These are phyloP conservation scores for Malus hybrid DNA, from an alignment of 331 rosid genomes.

Conservation along the genomic window DNA sequence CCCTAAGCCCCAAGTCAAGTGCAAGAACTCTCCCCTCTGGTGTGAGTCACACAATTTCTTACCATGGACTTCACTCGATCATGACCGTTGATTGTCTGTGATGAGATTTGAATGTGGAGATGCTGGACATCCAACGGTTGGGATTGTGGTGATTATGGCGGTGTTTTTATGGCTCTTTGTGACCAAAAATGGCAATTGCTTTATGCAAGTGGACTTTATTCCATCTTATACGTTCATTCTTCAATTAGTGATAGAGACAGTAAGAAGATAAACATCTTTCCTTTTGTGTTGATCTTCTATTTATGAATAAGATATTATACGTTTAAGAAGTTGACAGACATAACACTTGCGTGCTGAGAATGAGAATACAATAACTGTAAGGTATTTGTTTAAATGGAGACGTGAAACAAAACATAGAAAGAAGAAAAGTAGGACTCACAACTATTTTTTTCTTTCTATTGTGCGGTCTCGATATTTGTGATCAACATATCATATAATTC, in stretches of 20 bases:
- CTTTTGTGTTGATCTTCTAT: too few relatives aligned
- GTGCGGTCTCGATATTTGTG: too few relatives aligned
- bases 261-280: not conserved
- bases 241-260: not conserved
- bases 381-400: not conserved
- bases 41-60: not conserved
- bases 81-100: not conserved
- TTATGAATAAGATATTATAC: too few relatives aligned
- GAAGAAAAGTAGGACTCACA: not conserved
- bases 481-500: too few relatives aligned
- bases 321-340: too few relatives aligned
- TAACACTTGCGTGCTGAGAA: not conserved
- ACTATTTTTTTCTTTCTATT: accelerated
- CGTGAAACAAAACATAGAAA: not conserved
- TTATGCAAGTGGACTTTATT: not conserved
- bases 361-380: too few relatives aligned
- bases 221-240: not conserved
- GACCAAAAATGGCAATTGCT: not conserved
- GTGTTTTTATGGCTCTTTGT: not conserved
- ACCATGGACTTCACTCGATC: not conserved
- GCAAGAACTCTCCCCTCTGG: not conserved
- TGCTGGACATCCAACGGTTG: not conserved
- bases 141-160: not conserved
- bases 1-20: not conserved
- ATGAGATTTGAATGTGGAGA: not conserved